Evolutionary conservation across 371 early-diverging fungal genomes (phyloP).

Genomic region (Apophysomyces ossiformis): DNA sequence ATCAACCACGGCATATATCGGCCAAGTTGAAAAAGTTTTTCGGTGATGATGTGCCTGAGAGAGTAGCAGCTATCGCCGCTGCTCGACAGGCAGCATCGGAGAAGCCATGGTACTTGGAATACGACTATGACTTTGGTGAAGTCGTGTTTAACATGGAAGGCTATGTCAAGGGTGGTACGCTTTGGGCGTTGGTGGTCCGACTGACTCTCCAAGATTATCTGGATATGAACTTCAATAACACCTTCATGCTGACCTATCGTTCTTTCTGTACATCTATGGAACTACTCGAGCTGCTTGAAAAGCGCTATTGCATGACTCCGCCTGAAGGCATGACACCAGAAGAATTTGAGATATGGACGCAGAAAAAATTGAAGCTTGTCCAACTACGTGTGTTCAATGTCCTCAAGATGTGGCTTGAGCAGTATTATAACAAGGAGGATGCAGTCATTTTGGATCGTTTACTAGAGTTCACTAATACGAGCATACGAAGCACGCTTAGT

Average conservation of each 20-base stretch:
- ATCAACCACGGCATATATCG: slow-evolving; percentile 1
- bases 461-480: slow-evolving; percentile 70
- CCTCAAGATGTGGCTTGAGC: slow-evolving; percentile 89
- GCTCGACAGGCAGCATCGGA: slow-evolving; percentile 1
- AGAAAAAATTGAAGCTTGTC: slow-evolving; percentile 82
- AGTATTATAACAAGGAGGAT: slow-evolving; percentile 75
- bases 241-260: slow-evolving; percentile 90
- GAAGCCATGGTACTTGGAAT: slow-evolving; percentile 59
- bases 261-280: slow-evolving; percentile 77
- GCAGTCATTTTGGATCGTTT: slow-evolving; percentile 64
- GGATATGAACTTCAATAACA: slow-evolving; percentile 72
- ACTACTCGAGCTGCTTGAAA: slow-evolving; percentile 69
- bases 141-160: slow-evolving; percentile 84
- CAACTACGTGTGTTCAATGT: slow-evolving; percentile 88
- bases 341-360: slow-evolving; percentile 77
- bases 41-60: slow-evolving; percentile 57
- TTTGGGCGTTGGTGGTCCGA: slow-evolving; percentile 82
- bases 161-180: slow-evolving; percentile 86
- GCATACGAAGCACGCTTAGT: slow-evolving; percentile 65
- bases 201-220: slow-evolving; percentile 83
- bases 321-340: slow-evolving; percentile 66
- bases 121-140: slow-evolving; percentile 77
- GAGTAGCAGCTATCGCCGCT: slow-evolving; percentile 5
- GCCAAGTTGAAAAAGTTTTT: slow-evolving; percentile 68
- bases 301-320: slow-evolving; percentile 72